These are phyloP conservation scores for Adenanthera pavonina DNA, from an alignment of 306 rosid genomes.

Conservation along the genomic window DNA sequence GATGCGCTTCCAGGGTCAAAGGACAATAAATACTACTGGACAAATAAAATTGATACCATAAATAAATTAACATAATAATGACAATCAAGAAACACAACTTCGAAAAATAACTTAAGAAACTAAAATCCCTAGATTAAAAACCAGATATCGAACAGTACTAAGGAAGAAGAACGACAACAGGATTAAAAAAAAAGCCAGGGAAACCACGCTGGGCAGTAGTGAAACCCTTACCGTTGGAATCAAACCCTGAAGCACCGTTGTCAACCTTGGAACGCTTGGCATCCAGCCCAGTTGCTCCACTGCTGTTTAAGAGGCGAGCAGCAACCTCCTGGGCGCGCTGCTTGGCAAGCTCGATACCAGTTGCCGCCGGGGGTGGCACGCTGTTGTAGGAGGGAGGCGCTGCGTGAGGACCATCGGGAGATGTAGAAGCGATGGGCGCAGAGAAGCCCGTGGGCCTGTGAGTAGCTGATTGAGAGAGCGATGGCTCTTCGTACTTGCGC, in stretches of 20 bases:
- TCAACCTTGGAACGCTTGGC: slow-evolving; percentile 84
- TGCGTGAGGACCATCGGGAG: slow-evolving; percentile 54
- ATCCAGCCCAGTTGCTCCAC: slow-evolving; percentile 54
- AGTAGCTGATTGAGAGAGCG: slow-evolving; percentile 35
- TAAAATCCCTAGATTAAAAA: background rate
- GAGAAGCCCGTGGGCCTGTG: slow-evolving; percentile 78
- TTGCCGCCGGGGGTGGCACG: slow-evolving; percentile 66
- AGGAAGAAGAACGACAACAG: no score
- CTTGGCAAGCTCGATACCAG: slow-evolving; percentile 84
- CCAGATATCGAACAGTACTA: background rate
- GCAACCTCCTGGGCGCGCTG: slow-evolving; percentile 97
- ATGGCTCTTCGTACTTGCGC: slow-evolving; percentile 84
- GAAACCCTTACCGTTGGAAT: slow-evolving; percentile 65
- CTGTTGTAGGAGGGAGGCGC: slow-evolving; percentile 59
- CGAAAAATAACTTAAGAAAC: background rate
- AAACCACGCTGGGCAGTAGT: slow-evolving; percentile 42
- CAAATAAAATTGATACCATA: background rate
- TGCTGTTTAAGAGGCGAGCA: slow-evolving; percentile 64
- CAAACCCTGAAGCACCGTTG: slow-evolving; percentile 73
- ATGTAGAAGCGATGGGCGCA: slow-evolving; percentile 55
- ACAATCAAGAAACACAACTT: background rate
- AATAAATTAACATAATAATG: background rate
- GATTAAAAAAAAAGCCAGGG: background rate
- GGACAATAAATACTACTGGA: background rate
- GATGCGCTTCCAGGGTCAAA: background rate